These are phyloP conservation scores for Selaginella moellendorffii DNA, from an alignment of 75 land plant species.

Conservation along the genomic window DNA sequence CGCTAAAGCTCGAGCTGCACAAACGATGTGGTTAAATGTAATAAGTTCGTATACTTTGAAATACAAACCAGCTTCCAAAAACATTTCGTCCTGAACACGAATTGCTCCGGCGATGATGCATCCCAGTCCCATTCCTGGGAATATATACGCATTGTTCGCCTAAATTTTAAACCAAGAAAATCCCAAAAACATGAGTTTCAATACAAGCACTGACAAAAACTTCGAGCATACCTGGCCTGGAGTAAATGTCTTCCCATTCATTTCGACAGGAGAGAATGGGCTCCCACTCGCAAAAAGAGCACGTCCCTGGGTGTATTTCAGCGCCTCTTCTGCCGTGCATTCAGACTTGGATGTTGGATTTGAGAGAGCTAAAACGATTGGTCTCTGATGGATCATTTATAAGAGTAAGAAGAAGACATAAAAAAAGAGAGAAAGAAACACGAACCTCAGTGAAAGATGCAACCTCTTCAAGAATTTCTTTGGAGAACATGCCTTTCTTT, in stretches of 20 bases:
- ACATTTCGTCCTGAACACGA: constrained; percentile 2
- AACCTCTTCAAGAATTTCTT: not conserved
- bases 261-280: constrained; percentile 79
- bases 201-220: not conserved
- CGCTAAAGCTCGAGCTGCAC: constrained; percentile 74
- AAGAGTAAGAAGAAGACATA: not conserved
- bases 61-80: constrained; percentile 9
- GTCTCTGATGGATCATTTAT: constrained; percentile 15
- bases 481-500: not conserved
- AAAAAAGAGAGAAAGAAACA: not conserved
- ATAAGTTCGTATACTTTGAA: not conserved
- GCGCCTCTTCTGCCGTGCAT: constrained; percentile 28
- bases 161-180: not conserved
- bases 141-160: not conserved
- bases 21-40: not conserved
- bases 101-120: constrained; percentile 7
- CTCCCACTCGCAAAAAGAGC: constrained; percentile 89
- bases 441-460: not conserved
- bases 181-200: not conserved
- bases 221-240: constrained; percentile 54
- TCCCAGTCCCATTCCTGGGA: constrained; percentile 7
- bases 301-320: constrained; percentile 49
- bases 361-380: constrained; percentile 26
- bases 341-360: constrained; percentile 20
- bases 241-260: constrained; percentile 47